phyloP scores from a whole-genome alignment of 1,139 yeast genomes.

The Arxiozyma telluris region DNA sequence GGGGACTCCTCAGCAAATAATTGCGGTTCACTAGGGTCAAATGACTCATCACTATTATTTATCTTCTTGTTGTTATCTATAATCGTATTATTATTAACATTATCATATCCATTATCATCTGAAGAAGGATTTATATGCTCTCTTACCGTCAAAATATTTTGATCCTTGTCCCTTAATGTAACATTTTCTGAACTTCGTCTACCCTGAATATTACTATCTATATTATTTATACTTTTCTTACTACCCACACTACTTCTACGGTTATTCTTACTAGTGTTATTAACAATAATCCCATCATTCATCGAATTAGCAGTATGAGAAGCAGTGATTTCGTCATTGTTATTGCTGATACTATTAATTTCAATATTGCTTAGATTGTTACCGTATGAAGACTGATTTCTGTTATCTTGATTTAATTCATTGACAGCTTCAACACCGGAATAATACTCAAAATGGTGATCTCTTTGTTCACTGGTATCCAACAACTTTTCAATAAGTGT shows the following conservation, averaged over 20 bases:
- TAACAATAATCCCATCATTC: background rate
- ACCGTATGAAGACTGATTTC: too few relatives aligned
- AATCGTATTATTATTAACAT: background rate
- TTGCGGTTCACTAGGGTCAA: slow-evolving; percentile 63
- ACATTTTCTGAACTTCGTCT: background rate
- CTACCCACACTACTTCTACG: background rate
- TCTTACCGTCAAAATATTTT: background rate
- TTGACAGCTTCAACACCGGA: slow-evolving; percentile 71
- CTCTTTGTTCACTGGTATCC: slow-evolving; percentile 73
- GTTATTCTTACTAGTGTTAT: background rate
- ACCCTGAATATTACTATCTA: background rate
- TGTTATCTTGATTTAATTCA: slow-evolving; percentile 37
- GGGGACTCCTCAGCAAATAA: slow-evolving; percentile 39
- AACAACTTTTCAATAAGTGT: slow-evolving; percentile 65
- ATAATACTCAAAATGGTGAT: slow-evolving; percentile 84
- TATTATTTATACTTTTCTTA: background rate
- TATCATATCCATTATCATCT: background rate
- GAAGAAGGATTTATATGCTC: background rate
- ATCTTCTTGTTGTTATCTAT: slow-evolving; percentile 2
- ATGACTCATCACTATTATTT: slow-evolving; percentile 26
- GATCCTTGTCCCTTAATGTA: background rate
- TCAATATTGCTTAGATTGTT: background rate
- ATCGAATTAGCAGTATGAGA: background rate
- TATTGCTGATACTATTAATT: too few relatives aligned
- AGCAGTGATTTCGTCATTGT: background rate